Evolutionary conservation across 208 protist species (phyloP), one percentile per base, ranked within the genome.

Genomic region (Leishmania guyanensis): DNA sequence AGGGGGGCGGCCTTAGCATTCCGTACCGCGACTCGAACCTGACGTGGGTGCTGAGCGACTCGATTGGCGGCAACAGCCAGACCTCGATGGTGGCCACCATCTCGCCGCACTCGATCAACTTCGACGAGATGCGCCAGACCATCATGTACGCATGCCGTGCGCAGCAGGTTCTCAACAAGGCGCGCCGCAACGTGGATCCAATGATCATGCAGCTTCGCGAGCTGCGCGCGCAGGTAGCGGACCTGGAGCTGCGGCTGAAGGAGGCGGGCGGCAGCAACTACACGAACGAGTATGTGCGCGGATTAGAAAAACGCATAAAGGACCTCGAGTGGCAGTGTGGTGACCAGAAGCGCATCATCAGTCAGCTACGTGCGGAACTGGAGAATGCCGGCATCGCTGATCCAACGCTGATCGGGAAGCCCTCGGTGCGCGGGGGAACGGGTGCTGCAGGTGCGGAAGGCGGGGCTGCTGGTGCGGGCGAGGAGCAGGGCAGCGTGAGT

Each of bases 1-100:
- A 94, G 46, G 68, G 68, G 17, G 68, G 46, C 39, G 77, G 16
- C 84, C 92, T 73, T 9, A 53, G 26, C 46, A 16, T 73, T 20
- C 68, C 68, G 22, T 97, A 97, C 77, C 90, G 94, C 51, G 94
- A 97, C 48, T 96, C 94, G 5, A 93, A 90, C 77, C 89, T 98
- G 39, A 98, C 96, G 9, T 94, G 91, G 89, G 77, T 98, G 73
- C 75, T 98, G 76, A 97, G 90, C 86, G 96, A 98, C 78, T 95
- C 90, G 50, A 84, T 98, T 36, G 95, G 95, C 81, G 96, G 96
- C n/a, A 96, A 96, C 80, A 94, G 90, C 56, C 97, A 98, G 78
- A 99, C 98, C 6, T 92, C 94, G 56, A 99, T 99, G 97, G 90
- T 99, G 22, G 98, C 98, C 50, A 98, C 96, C 39, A 88, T 99